These are phyloP conservation scores for Asparagopsis taxiformis DNA, from an alignment of 31 red algal species.

Conservation along the genomic window DNA sequence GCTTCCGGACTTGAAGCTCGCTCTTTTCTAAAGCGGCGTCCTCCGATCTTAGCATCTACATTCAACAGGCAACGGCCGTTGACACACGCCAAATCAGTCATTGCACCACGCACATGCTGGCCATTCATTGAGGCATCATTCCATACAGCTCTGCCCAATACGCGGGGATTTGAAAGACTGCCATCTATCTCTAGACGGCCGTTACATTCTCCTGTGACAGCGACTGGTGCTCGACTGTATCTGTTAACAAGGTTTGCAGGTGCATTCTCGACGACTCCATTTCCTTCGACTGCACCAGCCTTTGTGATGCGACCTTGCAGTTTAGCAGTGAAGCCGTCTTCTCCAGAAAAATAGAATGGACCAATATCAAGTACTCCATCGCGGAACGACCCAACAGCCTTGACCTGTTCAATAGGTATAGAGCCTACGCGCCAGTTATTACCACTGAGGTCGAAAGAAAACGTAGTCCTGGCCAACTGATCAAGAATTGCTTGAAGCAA, in stretches of 20 bases:
- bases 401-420: slow-evolving; percentile 5
- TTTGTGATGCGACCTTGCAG: slow-evolving; percentile 22
- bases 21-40: neutral
- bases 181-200: slow-evolving; percentile 60
- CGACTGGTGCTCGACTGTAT: slow-evolving; percentile 19
- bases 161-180: slow-evolving; percentile 43
- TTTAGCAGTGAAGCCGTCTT: slow-evolving; percentile 37
- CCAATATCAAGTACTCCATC: slow-evolving; percentile 37
- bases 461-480: slow-evolving; percentile 38
- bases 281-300: slow-evolving; percentile 28
- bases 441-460: slow-evolving; percentile 42
- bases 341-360: slow-evolving; percentile 11
- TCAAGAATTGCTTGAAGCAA: slow-evolving; percentile 32
- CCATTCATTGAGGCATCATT: slow-evolving; percentile 51
- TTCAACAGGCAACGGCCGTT: slow-evolving; percentile 61
- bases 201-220: slow-evolving; percentile 38
- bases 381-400: slow-evolving; percentile 35
- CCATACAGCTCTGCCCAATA: slow-evolving; percentile 44
- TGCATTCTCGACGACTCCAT: slow-evolving; percentile 20
- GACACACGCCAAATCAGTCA: slow-evolving; percentile 43
- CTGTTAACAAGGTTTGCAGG: slow-evolving; percentile 28
- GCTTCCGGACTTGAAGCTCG: slow-evolving; percentile 7
- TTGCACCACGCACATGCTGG: slow-evolving; percentile 35
- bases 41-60: slow-evolving; percentile 41
- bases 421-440: slow-evolving; percentile 23